Base-by-base conservation (phyloP, 352 stramenopile genomes). In the Globisporangium iwayamae region DNA sequence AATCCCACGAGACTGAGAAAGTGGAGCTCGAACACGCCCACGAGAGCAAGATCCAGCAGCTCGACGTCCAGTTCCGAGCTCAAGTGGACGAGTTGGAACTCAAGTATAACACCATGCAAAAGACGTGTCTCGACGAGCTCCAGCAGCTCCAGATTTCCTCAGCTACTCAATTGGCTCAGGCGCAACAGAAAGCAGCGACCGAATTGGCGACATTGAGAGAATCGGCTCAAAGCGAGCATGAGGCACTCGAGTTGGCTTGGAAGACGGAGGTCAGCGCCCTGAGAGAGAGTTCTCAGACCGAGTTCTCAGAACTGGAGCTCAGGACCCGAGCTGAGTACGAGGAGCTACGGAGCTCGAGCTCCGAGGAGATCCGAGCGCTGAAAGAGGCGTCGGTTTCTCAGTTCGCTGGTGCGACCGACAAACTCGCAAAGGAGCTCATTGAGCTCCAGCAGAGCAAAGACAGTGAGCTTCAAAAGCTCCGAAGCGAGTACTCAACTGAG, bases 1-100 rank as follows among this genome's bases (percentile, higher is more conserved):
- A 83, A 16, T 47, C 67, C 4, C 78, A 87, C 25, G 60, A 67
- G 4, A 60, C 46, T 0, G 79, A 90, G 16, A 71, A 69, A 54
- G 25, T 36, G 1, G 47, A 73, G 8, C 9, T 87, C 13, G 45
- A 72, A 20, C 34, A 72, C 59, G 28, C 52, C 1, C 79, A 85
- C 48, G 54, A 63, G 4, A 38, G 50, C 2, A 59, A 80, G 36
- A n/a, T 75, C 4, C 53, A 64, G 22, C 56, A 73, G 18, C 56
- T 74, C 22, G 56, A 71, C 7, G 36, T 39, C 11, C 38, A 51
- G 3, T 86, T 86, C 46, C 61, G 66, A n/a, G 53, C 53, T 0
- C 72, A 74, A 41, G 32, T 83, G 1, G 8, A 51, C 0, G 67
- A 71, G 10, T 47, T 89, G 36, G 73, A 87, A 54, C 22, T 51